These are phyloP conservation scores for Cercophora sp. DNA, from an alignment of 495 filamentous ascomycete genomes.

Conservation along the genomic window DNA sequence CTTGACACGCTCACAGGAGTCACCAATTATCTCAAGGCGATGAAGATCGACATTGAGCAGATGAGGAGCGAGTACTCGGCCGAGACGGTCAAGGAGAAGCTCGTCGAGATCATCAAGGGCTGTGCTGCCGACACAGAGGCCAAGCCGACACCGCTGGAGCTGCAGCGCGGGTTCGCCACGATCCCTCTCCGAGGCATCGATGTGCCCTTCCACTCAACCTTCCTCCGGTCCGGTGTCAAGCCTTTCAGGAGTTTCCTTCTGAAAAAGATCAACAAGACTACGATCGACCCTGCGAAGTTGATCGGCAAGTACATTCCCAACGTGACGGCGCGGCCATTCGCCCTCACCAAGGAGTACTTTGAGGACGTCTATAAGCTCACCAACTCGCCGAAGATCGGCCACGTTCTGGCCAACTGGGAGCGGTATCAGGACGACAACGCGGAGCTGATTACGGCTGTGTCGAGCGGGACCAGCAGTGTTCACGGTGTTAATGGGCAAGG, in stretches of 20 bases:
- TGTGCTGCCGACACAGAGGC: conserved; percentile 79
- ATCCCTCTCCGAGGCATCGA: conserved; percentile 97
- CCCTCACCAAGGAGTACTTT: conserved; percentile 97
- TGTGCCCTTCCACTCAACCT: conserved; percentile 98
- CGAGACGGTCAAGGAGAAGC: conserved; percentile 51
- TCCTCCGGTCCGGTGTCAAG: conserved; percentile 95
- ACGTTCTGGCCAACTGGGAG: conserved; percentile 82
- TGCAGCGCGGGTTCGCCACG: conserved; percentile 93
- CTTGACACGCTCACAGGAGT: conserved; percentile 91
- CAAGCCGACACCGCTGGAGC: conserved; percentile 81
- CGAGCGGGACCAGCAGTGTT: conserved; percentile 9
- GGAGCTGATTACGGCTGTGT: conserved; percentile 2
- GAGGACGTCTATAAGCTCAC: conserved; percentile 95
- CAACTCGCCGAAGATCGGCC: conserved; percentile 85
- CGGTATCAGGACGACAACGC: conserved; percentile 45
- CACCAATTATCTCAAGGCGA: conserved; percentile 88
- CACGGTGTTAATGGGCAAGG: conserved; percentile 14
- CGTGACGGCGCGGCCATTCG: conserved; percentile 91
- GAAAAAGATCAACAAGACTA: conserved; percentile 99
- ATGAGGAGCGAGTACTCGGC: conserved; percentile 79
- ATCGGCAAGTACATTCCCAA: conserved; percentile 99
- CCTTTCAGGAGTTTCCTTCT: conserved; percentile 95
- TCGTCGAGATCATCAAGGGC: conserved; percentile 67
- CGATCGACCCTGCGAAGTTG: conserved; percentile 92
- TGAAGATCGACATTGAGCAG: conserved; percentile 93